Conservation (phyloP, 192 early-diverging fungal genomes). For the Mortierella claussenii region DNA sequence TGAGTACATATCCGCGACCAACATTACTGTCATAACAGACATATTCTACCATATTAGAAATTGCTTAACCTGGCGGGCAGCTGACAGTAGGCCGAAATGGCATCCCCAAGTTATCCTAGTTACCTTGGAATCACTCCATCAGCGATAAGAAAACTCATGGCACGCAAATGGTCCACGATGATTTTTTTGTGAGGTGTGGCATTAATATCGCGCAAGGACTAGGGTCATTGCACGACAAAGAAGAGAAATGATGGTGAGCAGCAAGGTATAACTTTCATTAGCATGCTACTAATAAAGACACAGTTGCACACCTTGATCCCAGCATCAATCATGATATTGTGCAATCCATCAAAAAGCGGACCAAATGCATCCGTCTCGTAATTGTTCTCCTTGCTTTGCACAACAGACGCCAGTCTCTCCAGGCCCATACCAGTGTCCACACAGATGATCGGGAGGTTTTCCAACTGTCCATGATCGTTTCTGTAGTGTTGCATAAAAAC, state of each 20-base stretch:
- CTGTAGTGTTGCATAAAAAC: conserved; percentile 70
- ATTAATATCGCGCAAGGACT: conserved; percentile 44
- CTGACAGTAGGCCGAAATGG: too few relatives aligned
- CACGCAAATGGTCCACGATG: conserved; percentile 66
- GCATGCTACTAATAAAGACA: too few relatives aligned
- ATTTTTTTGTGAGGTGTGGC: conserved; percentile 64
- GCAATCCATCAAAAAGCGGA: conserved; percentile 54
- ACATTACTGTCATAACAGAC: conserved; percentile 47
- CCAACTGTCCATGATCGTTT: conserved; percentile 55
- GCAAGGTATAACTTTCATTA: too few relatives aligned
- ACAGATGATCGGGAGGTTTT: conserved; percentile 61
- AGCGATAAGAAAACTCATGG: conserved; percentile 66
- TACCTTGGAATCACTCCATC: conserved; percentile 70
- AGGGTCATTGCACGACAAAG: too few relatives aligned
- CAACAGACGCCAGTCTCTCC: conserved; percentile 63
- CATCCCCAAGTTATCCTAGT: too few relatives aligned
- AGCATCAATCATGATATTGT: conserved; percentile 41
- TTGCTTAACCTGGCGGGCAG: too few relatives aligned
- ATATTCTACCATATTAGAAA: too few relatives aligned
- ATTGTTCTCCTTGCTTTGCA: conserved; percentile 63
- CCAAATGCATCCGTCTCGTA: conserved; percentile 67
- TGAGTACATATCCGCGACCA: conserved; percentile 67
- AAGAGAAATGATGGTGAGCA: too few relatives aligned
- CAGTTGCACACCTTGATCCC: conserved; percentile 42
- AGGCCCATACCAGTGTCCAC: conserved; percentile 73